Percentiles rank a stretch among this genome's conserved stretches.
Evolutionary conservation across 73 alveolate genomes (phyloP).

Genomic region (Paramecium bursaria): DNA sequence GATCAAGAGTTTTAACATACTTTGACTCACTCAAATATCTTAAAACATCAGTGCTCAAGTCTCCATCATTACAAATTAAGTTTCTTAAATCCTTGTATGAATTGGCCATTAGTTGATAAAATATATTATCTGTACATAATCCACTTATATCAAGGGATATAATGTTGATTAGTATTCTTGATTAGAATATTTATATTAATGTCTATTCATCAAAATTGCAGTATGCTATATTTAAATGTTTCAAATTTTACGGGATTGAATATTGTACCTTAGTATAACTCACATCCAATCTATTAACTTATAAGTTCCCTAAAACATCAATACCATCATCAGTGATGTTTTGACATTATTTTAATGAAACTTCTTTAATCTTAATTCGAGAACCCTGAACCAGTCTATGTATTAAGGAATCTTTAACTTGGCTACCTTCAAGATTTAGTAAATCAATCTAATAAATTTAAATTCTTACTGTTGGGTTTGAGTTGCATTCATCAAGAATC

Average conservation of each 20-base stretch:
- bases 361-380: slow-evolving; percentile 17
- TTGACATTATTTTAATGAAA: slow-evolving; percentile 21
- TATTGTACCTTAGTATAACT: not conserved
- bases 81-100: not conserved
- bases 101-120: not conserved
- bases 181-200: not conserved
- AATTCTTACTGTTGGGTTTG: too few species aligned
- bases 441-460: slow-evolving; percentile 11
- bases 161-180: not conserved
- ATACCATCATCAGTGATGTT: slow-evolving; percentile 48
- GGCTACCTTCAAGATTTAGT: slow-evolving; percentile 3
- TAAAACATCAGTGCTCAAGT: not conserved
- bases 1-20: slow-evolving; percentile 34
- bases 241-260: slow-evolving; percentile 8
- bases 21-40: not conserved
- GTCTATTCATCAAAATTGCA: slow-evolving; percentile 29
- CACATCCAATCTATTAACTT: slow-evolving; percentile 33
- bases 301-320: slow-evolving; percentile 12
- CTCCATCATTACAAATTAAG: not conserved
- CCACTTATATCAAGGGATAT: slow-evolving; percentile 4
- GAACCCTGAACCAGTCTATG: slow-evolving; percentile 12
- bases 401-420: slow-evolving; percentile 9
- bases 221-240: slow-evolving; percentile 23
- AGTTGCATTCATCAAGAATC: slow-evolving; percentile 50
- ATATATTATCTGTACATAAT: slow-evolving; percentile 13